These are phyloP conservation scores for Neofusicoccum parvum DNA, from an alignment of 2,329 filamentous ascomycete species.

Conservation along the genomic window DNA sequence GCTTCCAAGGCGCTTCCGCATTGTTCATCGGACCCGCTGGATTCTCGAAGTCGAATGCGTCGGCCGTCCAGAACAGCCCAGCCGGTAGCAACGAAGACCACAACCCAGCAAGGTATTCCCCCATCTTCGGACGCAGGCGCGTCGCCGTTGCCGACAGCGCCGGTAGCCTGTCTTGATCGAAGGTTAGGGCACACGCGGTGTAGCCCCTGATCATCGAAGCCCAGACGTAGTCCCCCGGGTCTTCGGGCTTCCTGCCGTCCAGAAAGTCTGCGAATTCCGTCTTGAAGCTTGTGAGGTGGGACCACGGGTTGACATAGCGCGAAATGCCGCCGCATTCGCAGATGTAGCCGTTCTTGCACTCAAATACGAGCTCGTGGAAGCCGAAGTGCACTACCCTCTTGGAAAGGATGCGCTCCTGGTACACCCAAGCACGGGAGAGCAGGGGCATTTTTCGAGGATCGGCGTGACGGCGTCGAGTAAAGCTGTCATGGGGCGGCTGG, in stretches of 20 bases:
- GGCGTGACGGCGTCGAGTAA: neutral
- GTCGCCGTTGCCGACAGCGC: slow-evolving; percentile 6
- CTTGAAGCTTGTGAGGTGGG: neutral
- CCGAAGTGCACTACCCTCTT: slow-evolving; percentile 8
- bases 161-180: slow-evolving; percentile 22
- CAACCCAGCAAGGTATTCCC: neutral
- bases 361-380: neutral
- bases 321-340: slow-evolving; percentile 16
- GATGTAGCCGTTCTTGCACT: neutral
- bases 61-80: neutral
- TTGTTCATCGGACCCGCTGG: neutral
- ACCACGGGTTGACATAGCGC: slow-evolving; percentile 9
- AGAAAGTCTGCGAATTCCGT: neutral
- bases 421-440: slow-evolving; percentile 13
- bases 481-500: neutral
- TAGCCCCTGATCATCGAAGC: slow-evolving; percentile 6
- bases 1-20: neutral
- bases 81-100: neutral
- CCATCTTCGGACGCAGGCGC: neutral
- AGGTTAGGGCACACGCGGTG: slow-evolving; percentile 17
- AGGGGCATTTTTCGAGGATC: neutral
- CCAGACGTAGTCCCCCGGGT: neutral
- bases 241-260: neutral
- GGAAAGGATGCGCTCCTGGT: slow-evolving; percentile 14
- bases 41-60: neutral